Evolutionary conservation across 148 eudicot genomes (phyloP), one percentile per base, ranked within the genome.

Genomic region (Fagopyrum homotropicum): DNA sequence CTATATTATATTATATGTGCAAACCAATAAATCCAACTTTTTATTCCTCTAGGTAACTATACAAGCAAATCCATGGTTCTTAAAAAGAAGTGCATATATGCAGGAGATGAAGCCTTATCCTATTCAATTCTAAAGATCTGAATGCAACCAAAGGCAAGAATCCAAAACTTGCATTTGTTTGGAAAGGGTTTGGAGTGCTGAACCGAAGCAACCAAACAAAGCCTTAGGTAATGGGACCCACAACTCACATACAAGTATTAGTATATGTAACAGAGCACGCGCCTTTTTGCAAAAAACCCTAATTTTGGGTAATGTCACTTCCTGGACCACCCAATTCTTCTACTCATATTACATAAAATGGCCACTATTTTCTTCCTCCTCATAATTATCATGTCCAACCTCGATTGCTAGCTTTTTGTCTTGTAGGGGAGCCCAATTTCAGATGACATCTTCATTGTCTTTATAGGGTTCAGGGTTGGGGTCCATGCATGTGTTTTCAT

Each of bases 361-460:
- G 19, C n/a, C 4, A 55, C 60, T 55, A 17, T 55, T 55, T 16
- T 55, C 22, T 57, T 57, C 63, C 10, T 22, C 30, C 2, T 63
- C 44, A 30, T 30, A 30, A 63, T 63, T 3, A 63, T 63, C 44
- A 26, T 30, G 45, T 30, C 45, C 69, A 63, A 4, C 44, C 40
- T 35, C 40, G 40, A 35, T 35, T 35, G 26, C 10, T 60, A 7
- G 66, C 69, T 10, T 63, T 63, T 63, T 63, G 69, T 63, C 69
- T 63, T 63, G 4, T 63, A 63, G 69, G 45, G 66, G 66, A 60
- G 40, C 40, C 40, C 66, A n/a, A 57, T 17, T 57, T 57, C 30
- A 56, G 61, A 56, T 56, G 22, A 56, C 29, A 56, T 56, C 71
- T 66, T 12, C 66, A 60, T 0, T 60, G 17, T 60, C 66, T n/a